Base-by-base conservation (phyloP, 1,284 basidiomycete genomes). In the Erythrobasidium hasegawianum region DNA sequence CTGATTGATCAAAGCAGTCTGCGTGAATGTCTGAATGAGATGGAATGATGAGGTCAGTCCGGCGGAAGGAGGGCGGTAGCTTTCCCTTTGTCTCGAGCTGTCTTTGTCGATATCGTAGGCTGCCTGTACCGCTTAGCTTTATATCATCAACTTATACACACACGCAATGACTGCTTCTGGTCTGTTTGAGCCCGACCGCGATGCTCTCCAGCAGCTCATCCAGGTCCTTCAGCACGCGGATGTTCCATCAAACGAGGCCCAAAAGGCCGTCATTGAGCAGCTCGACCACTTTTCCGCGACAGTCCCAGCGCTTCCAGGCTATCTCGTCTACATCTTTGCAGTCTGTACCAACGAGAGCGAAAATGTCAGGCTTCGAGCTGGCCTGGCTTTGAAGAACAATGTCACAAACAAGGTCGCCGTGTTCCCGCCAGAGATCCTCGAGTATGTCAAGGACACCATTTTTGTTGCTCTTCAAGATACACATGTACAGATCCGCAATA, bases 361-460 rank as follows among this genome's bases (percentile, higher is more conserved):
- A 65, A 89, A 90, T 67, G 94, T 98, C 78, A 85, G 95, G 64
- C 89, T 90, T 66, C 93, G 97, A 78, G 94, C 96, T 38, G 96
- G 95, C 62, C 89, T 97, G 74, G 83, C 98, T 39, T 86, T 98
- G 78, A 98, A 98, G 85, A 98, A 97, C 80, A 91, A 94, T 74
- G 74, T 82, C 64, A 75, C 33, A 59, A 45, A 70, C 67, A 45
- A 85, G 87, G 45, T 90, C 74, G 81, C 87, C 59, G 81, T 80
- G 61, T 83, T 87, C 14, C 80, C 85, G 24, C 80, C 81, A 13
- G 84, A 86, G 33, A 87, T 89, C 7, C 81, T 85, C 41, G 81
- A 83, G 40, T 96, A 89, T 76, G 88, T 93, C 71, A 96, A 96
- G 78, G 81, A 79, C 11, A 85, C 87, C 38, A 85, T 95, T 47